Conservation (phyloP, 1,284 basidiomycete species). For the Baeospora myosura region DNA sequence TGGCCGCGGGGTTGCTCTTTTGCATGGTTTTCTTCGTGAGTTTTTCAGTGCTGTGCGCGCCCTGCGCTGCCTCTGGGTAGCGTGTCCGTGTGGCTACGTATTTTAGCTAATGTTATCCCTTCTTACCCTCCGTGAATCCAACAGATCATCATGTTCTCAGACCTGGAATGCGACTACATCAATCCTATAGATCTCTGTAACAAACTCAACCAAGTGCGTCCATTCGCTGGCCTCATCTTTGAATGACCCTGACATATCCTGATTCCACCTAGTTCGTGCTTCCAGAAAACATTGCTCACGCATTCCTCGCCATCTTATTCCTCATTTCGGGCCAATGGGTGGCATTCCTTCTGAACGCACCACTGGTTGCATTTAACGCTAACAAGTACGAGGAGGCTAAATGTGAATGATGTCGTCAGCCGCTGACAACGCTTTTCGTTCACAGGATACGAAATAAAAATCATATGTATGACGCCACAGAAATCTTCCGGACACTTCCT, state of each 20-base stretch:
- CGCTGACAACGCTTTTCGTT: conserved; percentile 1
- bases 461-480: conserved; percentile 99
- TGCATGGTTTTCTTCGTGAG: conserved; percentile 98
- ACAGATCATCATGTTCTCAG: conserved; percentile 99
- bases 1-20: conserved; percentile 89
- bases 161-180: conserved; percentile 98
- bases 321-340: conserved; percentile 94
- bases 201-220: conserved; percentile 90
- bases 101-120: not conserved
- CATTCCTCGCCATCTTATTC: conserved; percentile 83
- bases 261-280: conserved; percentile 74
- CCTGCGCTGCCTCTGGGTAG: not conserved
- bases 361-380: conserved; percentile 85
- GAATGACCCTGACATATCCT: no score
- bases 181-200: conserved; percentile 99
- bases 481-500: conserved; percentile 94
- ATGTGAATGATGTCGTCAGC: not conserved
- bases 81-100: not conserved
- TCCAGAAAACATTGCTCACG: conserved; percentile 94
- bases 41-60: conserved; percentile 20
- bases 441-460: conserved; percentile 85
- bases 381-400: conserved; percentile 75
- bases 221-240: conserved; percentile 1
- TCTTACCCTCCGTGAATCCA: conserved; percentile 7
- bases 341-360: conserved; percentile 88